Evolutionary conservation across 805 yeast genomes (phyloP).

Genomic region (Yarrowia divulgata): DNA sequence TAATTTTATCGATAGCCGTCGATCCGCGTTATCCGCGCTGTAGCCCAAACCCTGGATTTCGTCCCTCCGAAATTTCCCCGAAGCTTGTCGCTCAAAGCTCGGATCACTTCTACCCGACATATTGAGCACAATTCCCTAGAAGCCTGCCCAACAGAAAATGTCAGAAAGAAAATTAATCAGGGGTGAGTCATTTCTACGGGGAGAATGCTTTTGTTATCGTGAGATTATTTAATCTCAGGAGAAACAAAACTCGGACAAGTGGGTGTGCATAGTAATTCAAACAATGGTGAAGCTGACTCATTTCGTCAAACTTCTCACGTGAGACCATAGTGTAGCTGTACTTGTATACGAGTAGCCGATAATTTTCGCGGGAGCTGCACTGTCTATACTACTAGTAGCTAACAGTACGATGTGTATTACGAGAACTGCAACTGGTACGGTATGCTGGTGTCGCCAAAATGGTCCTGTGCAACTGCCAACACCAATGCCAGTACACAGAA

Average conservation of each 20-base stretch:
- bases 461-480: no score
- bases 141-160: constrained; percentile 15
- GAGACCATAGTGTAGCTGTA: background rate
- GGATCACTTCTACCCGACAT: constrained; percentile 7
- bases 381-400: no score
- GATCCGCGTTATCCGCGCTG: constrained; percentile 12
- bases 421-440: no score
- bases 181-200: constrained; percentile 7
- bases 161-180: background rate
- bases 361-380: background rate
- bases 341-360: no score
- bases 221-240: background rate
- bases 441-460: no score
- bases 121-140: constrained; percentile 23
- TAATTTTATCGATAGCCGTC: constrained; percentile 18
- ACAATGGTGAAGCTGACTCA: background rate
- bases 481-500: no score
- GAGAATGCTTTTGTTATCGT: background rate
- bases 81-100: constrained; percentile 30
- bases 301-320: background rate
- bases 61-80: constrained; percentile 30
- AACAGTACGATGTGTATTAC: no score
- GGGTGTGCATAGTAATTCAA: background rate
- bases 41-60: constrained; percentile 5
- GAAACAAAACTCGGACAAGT: background rate